Conservation (phyloP, 352 stramenopile species). For the Phytophthora vignae region DNA sequence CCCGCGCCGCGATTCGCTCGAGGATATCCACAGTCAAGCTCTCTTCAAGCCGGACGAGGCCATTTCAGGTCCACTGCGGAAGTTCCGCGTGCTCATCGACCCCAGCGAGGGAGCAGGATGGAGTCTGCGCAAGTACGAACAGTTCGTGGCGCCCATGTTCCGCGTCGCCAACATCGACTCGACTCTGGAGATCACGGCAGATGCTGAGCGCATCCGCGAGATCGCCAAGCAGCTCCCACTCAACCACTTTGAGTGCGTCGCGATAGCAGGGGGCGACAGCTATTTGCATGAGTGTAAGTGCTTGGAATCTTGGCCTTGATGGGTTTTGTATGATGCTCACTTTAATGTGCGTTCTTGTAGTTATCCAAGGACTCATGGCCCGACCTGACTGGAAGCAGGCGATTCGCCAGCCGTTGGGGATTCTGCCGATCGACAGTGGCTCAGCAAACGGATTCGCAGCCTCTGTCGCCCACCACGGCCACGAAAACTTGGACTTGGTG, state of each 20-base stretch:
- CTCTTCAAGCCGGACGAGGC: slow-evolving; percentile 19
- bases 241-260: slow-evolving; percentile 58
- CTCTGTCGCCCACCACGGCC: slow-evolving; percentile 52
- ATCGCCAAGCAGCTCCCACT: slow-evolving; percentile 56
- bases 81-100: slow-evolving; percentile 71
- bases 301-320: background rate
- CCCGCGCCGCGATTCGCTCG: slow-evolving; percentile 27
- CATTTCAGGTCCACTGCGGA: slow-evolving; percentile 28
- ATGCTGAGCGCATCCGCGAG: slow-evolving; percentile 44
- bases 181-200: slow-evolving; percentile 49
- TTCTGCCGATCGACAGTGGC: slow-evolving; percentile 44
- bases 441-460: slow-evolving; percentile 63
- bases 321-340: slow-evolving; percentile 1
- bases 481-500: slow-evolving; percentile 32
- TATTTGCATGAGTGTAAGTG: slow-evolving; percentile 54
- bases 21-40: slow-evolving; percentile 23
- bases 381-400: slow-evolving; percentile 65
- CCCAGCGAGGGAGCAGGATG: slow-evolving; percentile 48
- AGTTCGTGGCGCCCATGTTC: slow-evolving; percentile 59
- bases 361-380: slow-evolving; percentile 71
- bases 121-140: slow-evolving; percentile 49
- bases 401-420: slow-evolving; percentile 56
- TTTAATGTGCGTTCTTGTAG: slow-evolving; percentile 30
- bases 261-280: slow-evolving; percentile 63
- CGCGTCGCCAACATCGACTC: slow-evolving; percentile 54